These are phyloP conservation scores for Penicillium sp. DNA, from an alignment of 2,329 filamentous ascomycete species.

Conservation along the genomic window DNA sequence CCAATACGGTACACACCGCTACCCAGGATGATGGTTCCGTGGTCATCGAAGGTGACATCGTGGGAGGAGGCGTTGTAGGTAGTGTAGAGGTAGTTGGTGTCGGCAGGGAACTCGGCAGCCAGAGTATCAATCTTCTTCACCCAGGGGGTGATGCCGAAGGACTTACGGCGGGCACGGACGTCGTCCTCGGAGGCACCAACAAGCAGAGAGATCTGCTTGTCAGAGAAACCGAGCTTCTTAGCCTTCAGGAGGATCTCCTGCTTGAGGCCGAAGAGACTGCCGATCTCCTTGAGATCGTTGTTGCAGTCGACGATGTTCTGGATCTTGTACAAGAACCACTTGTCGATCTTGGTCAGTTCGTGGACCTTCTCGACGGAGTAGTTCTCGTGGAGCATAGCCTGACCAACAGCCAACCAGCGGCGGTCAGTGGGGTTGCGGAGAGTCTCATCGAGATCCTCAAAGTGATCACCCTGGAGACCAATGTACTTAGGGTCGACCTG, in stretches of 20 bases:
- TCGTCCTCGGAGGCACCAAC: slow-evolving; percentile 86
- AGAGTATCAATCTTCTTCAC: slow-evolving; percentile 99
- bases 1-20: slow-evolving; percentile 97
- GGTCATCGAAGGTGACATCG: slow-evolving; percentile 91
- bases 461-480: slow-evolving; percentile 93
- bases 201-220: slow-evolving; percentile 87
- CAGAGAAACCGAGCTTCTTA: slow-evolving; percentile 97
- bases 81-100: slow-evolving; percentile 95
- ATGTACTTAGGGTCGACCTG: slow-evolving; percentile 91
- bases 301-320: slow-evolving; percentile 95
- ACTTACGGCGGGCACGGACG: slow-evolving; percentile 79
- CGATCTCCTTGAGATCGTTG: slow-evolving; percentile 79
- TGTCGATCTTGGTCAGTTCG: slow-evolving; percentile 96
- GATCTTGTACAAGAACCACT: slow-evolving; percentile 98
- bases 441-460: slow-evolving; percentile 87
- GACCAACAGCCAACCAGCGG: slow-evolving; percentile 94
- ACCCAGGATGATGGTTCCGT: slow-evolving; percentile 85
- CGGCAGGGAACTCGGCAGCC: slow-evolving; percentile 91
- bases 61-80: slow-evolving; percentile 96
- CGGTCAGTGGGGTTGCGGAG: slow-evolving; percentile 93
- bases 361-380: slow-evolving; percentile 92
- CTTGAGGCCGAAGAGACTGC: slow-evolving; percentile 79
- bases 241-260: slow-evolving; percentile 86
- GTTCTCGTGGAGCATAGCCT: slow-evolving; percentile 96
- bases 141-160: slow-evolving; percentile 88